Evolutionary conservation across 768 basidiomycete species (phyloP).

Genomic region (Suillus spraguei): DNA sequence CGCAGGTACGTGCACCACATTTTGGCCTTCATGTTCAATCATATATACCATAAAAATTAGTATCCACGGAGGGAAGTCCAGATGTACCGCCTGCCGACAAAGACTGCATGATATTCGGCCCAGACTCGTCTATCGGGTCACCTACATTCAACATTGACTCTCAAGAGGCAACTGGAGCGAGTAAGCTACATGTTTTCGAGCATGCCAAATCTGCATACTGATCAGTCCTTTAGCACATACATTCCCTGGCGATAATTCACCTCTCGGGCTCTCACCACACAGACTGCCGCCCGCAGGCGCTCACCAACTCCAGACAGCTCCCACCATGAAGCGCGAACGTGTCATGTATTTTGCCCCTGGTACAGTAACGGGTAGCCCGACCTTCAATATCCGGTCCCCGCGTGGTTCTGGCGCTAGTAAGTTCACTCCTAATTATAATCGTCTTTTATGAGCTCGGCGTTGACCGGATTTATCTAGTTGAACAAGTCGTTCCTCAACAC

Average conservation of each 20-base stretch:
- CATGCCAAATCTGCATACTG: background rate
- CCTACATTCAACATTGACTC: slow-evolving; percentile 7
- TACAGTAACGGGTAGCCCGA: background rate
- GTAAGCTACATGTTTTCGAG: too few species aligned
- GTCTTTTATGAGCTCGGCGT: background rate
- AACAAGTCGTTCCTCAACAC: slow-evolving; percentile 39
- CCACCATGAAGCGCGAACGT: background rate
- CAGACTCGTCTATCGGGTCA: background rate
- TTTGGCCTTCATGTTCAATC: background rate
- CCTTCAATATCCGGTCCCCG: background rate
- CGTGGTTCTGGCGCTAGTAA: background rate
- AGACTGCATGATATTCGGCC: background rate
- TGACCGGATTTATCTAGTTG: background rate
- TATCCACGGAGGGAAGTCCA: background rate
- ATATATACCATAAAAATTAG: background rate
- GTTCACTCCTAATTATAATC: background rate
- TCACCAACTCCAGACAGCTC: background rate
- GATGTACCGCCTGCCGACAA: background rate
- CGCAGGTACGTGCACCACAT: background rate
- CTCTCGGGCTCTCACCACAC: background rate
- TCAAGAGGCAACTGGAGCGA: background rate
- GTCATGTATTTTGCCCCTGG: background rate
- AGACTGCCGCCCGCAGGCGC: background rate
- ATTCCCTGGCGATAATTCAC: too few species aligned
- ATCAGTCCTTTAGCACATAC: background rate